Percentiles rank a stretch among this genome's conserved stretches.
These are phyloP conservation scores for Aquilaria agallochum DNA, from an alignment of 441 rosid genomes.

Conservation along the genomic window DNA sequence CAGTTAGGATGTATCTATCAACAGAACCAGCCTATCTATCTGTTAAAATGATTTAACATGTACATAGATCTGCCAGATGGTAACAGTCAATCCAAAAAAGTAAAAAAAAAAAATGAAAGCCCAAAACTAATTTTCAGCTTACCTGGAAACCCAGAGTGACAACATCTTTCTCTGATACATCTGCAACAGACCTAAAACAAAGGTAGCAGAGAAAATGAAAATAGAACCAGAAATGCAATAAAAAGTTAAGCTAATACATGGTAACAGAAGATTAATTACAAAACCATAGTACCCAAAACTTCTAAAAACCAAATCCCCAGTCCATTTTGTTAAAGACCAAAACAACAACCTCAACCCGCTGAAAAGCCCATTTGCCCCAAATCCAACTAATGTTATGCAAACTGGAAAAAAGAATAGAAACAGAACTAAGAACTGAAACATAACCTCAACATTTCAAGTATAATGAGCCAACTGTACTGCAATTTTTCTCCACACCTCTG, in stretches of 20 bases:
- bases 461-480: conserved; percentile 82
- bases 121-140: conserved; percentile 22
- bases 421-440: conserved; percentile 13
- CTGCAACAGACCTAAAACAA: conserved; percentile 83
- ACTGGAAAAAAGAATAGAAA: conserved; percentile 3
- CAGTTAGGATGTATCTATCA: conserved; percentile 19
- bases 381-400: not conserved
- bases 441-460: conserved; percentile 95
- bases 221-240: conserved; percentile 19
- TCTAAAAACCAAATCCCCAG: too few relatives aligned
- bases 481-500: conserved; percentile 97
- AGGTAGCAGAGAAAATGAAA: conserved; percentile 12
- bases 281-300: too few relatives aligned
- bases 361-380: not conserved
- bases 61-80: too few relatives aligned
- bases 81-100: too few relatives aligned
- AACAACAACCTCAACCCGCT: not conserved
- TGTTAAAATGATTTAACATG: not conserved
- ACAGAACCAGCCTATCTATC: conserved; percentile 9
- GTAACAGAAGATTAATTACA: too few relatives aligned
- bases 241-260: not conserved
- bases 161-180: conserved; percentile 92
- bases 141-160: conserved; percentile 97
- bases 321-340: not conserved
- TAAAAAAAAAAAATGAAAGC: too few relatives aligned